phyloP scores from a whole-genome alignment of 805 yeast genomes.

The Saturnispora bothae region DNA sequence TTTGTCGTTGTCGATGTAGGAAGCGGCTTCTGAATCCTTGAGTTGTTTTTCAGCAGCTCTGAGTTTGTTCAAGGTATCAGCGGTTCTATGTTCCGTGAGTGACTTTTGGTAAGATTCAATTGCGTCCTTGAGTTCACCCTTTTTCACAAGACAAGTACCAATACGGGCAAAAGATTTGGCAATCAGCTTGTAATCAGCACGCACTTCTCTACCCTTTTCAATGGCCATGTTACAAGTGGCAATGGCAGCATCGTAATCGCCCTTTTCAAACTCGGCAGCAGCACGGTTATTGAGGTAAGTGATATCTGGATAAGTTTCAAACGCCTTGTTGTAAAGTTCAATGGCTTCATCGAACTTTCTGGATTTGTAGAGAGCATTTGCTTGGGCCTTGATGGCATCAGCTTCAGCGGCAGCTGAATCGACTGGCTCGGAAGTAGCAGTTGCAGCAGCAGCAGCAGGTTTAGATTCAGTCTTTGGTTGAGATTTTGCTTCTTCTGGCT shows the following conservation, averaged over 20 bases:
- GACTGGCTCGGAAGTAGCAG: conserved; percentile 19
- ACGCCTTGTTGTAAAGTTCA: conserved; percentile 74
- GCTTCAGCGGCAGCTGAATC: conserved; percentile 38
- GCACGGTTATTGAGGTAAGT: conserved; percentile 94
- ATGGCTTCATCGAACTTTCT: conserved; percentile 91
- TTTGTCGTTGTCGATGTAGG: conserved; percentile 78
- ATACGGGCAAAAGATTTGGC: conserved; percentile 91
- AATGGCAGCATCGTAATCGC: conserved; percentile 79
- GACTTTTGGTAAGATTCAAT: conserved; percentile 77
- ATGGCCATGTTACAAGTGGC: conserved; percentile 72
- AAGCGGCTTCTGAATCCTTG: conserved; percentile 65
- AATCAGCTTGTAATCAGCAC: conserved; percentile 84
- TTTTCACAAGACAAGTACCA: conserved; percentile 73
- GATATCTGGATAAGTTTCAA: conserved; percentile 70
- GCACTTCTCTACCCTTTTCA: conserved; percentile 78
- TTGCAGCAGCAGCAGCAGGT: not conserved
- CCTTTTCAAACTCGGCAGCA: conserved; percentile 96
- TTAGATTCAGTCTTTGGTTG: conserved; percentile 12
- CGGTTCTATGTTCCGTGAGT: conserved; percentile 93
- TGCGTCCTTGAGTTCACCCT: conserved; percentile 63
- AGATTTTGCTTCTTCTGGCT: conserved; percentile 8
- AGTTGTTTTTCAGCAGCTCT: conserved; percentile 80
- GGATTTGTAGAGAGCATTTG: conserved; percentile 77
- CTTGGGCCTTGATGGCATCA: conserved; percentile 67
- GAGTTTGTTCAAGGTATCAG: conserved; percentile 80